phyloP scores from a whole-genome alignment of 371 early-diverging fungal genomes.

The Dichotomocladium elegans region DNA sequence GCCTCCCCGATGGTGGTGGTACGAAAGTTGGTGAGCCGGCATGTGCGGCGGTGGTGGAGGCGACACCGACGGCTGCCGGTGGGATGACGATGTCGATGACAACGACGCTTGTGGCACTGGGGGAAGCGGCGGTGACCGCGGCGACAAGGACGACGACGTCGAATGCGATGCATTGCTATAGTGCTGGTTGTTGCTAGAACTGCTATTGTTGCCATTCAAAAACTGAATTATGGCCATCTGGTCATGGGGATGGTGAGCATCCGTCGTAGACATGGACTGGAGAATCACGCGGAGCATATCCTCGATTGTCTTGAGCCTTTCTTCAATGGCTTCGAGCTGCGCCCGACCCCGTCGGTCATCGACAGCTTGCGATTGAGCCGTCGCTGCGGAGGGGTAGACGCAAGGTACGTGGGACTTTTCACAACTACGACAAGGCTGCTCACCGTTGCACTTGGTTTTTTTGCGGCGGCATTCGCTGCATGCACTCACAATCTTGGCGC shows the following conservation, averaged over 20 bases:
- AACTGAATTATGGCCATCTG: constrained; percentile 21
- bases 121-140: no score
- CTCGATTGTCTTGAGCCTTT: constrained; percentile 40
- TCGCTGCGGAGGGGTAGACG: constrained; percentile 23
- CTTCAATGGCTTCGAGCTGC: constrained; percentile 44
- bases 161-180: constrained; percentile 3
- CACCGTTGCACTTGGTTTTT: constrained; percentile 55
- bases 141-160: constrained; percentile 4
- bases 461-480: constrained; percentile 54
- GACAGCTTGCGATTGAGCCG: no score
- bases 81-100: constrained; percentile 1
- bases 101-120: no score
- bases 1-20: no score
- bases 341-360: constrained; percentile 33
- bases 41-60: neutral
- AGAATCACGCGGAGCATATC: constrained; percentile 39
- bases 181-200: no score
- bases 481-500: constrained; percentile 55
- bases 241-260: constrained; percentile 8
- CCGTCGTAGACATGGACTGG: constrained; percentile 15
- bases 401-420: constrained; percentile 38
- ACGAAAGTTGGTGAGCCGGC: no score
- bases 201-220: constrained; percentile 12
- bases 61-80: neutral
- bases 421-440: constrained; percentile 50